Conservation (phyloP, 768 basidiomycete species). For the Mycena metata region DNA sequence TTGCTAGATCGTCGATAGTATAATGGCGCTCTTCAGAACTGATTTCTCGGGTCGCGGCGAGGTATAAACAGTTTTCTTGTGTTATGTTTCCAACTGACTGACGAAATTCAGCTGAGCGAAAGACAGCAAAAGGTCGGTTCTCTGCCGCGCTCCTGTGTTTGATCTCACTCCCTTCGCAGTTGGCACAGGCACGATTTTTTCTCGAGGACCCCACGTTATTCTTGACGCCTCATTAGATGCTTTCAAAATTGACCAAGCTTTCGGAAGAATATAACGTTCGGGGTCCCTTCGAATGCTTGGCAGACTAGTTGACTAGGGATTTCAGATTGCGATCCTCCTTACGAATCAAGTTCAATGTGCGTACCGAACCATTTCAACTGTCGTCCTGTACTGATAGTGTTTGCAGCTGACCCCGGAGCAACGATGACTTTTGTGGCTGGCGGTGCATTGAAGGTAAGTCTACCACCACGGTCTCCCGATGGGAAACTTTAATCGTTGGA, state of each 20-base stretch:
- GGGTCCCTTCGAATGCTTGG: conserved; percentile 17
- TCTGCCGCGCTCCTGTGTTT: neutral
- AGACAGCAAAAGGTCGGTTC: conserved; percentile 87
- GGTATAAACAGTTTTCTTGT: conserved; percentile 74
- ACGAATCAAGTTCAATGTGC: conserved; percentile 95
- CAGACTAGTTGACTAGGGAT: conserved; percentile 36
- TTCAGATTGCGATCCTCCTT: conserved; percentile 84
- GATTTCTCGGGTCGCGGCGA: conserved; percentile 96
- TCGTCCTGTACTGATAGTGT: neutral
- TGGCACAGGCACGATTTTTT: conserved; percentile 75
- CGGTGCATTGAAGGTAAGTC: conserved; percentile 79
- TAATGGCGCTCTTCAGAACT: conserved; percentile 96
- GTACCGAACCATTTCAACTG: conserved; percentile 32
- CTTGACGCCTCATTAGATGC: conserved; percentile 67
- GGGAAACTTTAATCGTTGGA: conserved; percentile 1
- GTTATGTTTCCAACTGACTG: conserved; percentile 69
- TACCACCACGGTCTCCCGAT: conserved; percentile 62
- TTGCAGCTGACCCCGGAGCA: conserved; percentile 90
- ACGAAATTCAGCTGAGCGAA: conserved; percentile 92
- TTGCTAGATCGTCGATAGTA: conserved; percentile 90
- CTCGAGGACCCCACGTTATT: neutral
- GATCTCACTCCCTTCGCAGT: conserved; percentile 56
- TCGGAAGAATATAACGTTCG: conserved; percentile 92
- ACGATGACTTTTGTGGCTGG: conserved; percentile 97
- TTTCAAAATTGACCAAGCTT: conserved; percentile 91